Evolutionary conservation across 1,139 yeast genomes (phyloP).

Genomic region (Zygoascus sp.): DNA sequence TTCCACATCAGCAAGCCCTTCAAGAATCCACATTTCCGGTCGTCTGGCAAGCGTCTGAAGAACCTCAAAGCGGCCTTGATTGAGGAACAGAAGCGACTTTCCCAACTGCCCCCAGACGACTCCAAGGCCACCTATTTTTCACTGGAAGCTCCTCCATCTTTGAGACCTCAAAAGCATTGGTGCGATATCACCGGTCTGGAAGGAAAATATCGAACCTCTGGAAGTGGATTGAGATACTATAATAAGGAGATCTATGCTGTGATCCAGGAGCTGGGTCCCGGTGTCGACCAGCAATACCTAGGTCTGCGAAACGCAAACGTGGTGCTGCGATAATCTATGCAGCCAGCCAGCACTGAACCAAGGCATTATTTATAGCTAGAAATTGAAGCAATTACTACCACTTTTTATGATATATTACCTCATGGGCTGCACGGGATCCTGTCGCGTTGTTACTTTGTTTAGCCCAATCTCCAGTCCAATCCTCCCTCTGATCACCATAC

Average conservation of each 20-base stretch:
- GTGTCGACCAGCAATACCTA: slow-evolving; percentile 89
- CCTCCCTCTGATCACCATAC: no score
- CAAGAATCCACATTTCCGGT: slow-evolving; percentile 51
- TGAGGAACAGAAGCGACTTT: slow-evolving; percentile 68
- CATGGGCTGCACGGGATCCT: no score
- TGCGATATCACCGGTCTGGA: slow-evolving; percentile 93
- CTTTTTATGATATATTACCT: no score
- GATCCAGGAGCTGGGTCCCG: slow-evolving; percentile 75
- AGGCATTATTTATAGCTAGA: not conserved
- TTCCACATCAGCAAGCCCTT: slow-evolving; percentile 36
- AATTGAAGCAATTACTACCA: no score
- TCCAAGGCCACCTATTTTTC: slow-evolving; percentile 37
- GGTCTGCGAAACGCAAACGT: slow-evolving; percentile 87
- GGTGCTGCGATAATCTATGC: slow-evolving; percentile 60
- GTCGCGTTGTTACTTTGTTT: no score
- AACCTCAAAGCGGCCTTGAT: slow-evolving; percentile 68
- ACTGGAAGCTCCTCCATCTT: slow-evolving; percentile 82
- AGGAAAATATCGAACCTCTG: slow-evolving; percentile 71
- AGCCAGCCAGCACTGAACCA: no score
- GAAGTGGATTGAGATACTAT: slow-evolving; percentile 72
- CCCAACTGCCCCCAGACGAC: slow-evolving; percentile 25
- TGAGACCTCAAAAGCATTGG: slow-evolving; percentile 74
- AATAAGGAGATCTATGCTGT: slow-evolving; percentile 82
- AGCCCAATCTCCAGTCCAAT: no score
- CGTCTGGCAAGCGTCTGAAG: slow-evolving; percentile 62